Conservation (phyloP, 2,329 filamentous ascomycete species). For the Penicillium sp. region DNA sequence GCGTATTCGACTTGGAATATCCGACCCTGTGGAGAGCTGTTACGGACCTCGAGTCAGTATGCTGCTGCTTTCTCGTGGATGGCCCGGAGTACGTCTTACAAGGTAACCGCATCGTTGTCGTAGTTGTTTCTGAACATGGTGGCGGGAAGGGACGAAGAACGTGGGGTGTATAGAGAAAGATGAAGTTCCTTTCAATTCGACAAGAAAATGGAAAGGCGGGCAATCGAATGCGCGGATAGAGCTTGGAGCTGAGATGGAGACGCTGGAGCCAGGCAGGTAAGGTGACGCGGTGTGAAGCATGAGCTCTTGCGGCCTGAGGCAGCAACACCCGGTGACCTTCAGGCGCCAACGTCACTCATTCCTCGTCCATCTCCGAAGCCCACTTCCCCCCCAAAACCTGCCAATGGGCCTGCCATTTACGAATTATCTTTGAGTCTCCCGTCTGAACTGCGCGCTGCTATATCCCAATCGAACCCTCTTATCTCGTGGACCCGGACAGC, state of each 20-base stretch:
- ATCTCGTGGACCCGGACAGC: conserved; percentile 19
- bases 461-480: conserved; percentile 4
- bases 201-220: conserved; percentile 17
- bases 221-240: conserved; percentile 19
- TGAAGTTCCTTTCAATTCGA: conserved; percentile 13
- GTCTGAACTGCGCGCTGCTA: conserved; percentile 7
- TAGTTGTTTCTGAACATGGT: conserved; percentile 99
- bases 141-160: conserved; percentile 31
- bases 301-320: conserved; percentile 32
- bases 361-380: conserved; percentile 17
- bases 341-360: conserved; percentile 37
- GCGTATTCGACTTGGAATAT: conserved; percentile 99
- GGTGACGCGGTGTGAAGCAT: conserved; percentile 39
- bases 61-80: conserved; percentile 13
- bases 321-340: conserved; percentile 28
- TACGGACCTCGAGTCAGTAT: conserved; percentile 19
- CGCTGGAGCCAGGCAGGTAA: conserved; percentile 35
- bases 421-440: conserved; percentile 5
- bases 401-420: conserved; percentile 21
- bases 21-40: conserved; percentile 93
- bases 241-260: conserved; percentile 24
- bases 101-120: conserved; percentile 99
- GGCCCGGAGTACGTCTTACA: conserved; percentile 59
- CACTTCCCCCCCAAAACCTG: conserved; percentile 14
- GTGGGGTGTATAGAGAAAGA: conserved; percentile 5